Conservation (phyloP, 2,329 filamentous ascomycete genomes). For the Beauveria medogensis region DNA sequence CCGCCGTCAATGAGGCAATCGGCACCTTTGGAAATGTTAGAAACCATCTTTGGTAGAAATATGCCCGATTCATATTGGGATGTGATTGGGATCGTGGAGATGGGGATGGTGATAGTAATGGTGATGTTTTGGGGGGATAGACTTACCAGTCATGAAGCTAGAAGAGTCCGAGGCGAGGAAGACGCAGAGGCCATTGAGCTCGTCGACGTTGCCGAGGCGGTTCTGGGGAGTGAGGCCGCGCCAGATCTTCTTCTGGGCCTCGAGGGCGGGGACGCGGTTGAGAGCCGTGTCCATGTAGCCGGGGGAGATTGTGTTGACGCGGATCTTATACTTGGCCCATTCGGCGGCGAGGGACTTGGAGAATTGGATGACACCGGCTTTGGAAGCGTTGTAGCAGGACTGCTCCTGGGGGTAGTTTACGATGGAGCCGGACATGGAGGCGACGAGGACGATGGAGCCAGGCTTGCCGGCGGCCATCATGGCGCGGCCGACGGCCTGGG, state of each 20-base stretch:
- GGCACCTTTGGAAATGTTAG: neutral
- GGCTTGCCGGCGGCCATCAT: conserved; percentile 68
- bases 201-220: conserved; percentile 63
- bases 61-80: conserved; percentile 33
- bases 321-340: conserved; percentile 74
- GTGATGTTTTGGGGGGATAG: neutral
- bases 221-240: conserved; percentile 64
- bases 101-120: neutral
- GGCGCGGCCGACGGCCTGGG: conserved; percentile 60
- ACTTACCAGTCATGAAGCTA: conserved; percentile 63
- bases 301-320: conserved; percentile 77
- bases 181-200: conserved; percentile 69
- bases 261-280: conserved; percentile 69
- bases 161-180: conserved; percentile 68
- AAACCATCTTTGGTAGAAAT: too few species aligned
- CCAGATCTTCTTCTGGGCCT: conserved; percentile 79
- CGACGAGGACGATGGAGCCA: conserved; percentile 67
- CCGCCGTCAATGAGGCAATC: conserved; percentile 60
- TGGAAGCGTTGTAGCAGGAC: conserved; percentile 75
- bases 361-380: conserved; percentile 71
- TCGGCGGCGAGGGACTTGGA: conserved; percentile 76
- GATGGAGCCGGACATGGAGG: conserved; percentile 74
- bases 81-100: neutral
- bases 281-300: conserved; percentile 82
- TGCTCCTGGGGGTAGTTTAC: conserved; percentile 85